These are phyloP conservation scores for Starmerella sp. DNA, from an alignment of 805 yeast species.

Conservation along the genomic window DNA sequence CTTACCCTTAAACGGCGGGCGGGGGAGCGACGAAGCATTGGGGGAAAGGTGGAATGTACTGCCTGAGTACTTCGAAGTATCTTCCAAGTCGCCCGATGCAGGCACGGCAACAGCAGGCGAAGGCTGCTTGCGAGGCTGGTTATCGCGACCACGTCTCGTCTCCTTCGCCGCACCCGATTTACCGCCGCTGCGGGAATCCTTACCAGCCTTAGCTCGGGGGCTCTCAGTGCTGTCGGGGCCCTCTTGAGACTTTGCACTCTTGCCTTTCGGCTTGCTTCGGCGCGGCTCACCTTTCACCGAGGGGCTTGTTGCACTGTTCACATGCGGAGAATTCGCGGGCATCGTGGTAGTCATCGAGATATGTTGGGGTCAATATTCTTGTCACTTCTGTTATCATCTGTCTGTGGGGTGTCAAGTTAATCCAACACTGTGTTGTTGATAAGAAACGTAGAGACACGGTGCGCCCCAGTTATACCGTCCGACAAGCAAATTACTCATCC, in stretches of 20 bases:
- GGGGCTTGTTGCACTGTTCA: not conserved
- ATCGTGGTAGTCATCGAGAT: slow-evolving; percentile 8
- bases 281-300: not conserved
- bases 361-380: not conserved
- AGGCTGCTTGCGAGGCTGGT: not conserved
- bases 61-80: slow-evolving; percentile 17
- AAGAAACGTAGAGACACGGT: not conserved
- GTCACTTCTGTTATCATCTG: slow-evolving; percentile 12
- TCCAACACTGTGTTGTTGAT: not conserved
- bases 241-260: not conserved
- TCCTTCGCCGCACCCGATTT: not conserved
- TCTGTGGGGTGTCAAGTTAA: not conserved
- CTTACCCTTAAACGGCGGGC: slow-evolving; percentile 24
- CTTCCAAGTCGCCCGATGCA: not conserved
- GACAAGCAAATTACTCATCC: not conserved
- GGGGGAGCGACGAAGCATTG: slow-evolving; percentile 22
- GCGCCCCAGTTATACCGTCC: not conserved
- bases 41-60: slow-evolving; percentile 24
- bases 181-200: not conserved
- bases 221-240: not conserved
- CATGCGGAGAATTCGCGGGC: not conserved
- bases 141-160: not conserved
- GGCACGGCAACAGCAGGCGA: not conserved
- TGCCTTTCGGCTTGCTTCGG: not conserved
- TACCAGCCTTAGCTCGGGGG: not conserved